Percentiles rank a stretch among this genome's conserved stretches.
These are phyloP conservation scores for Iodosphaeria phyllophila DNA, from an alignment of 2,329 filamentous ascomycete genomes.

Conservation along the genomic window DNA sequence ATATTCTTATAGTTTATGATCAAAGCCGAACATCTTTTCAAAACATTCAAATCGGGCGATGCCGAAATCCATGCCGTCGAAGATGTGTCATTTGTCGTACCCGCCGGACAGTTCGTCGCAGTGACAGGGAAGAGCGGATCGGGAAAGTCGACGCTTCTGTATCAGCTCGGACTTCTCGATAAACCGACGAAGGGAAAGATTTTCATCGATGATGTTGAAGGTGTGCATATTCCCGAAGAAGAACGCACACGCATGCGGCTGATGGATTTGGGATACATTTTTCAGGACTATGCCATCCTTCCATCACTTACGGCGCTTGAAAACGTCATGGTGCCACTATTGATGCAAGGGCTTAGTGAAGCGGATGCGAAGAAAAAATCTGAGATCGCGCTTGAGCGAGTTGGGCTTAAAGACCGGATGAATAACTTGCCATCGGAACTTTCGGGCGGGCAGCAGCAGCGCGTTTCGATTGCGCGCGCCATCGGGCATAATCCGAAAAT, in stretches of 20 bases:
- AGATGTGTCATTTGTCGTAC: too few relatives aligned
- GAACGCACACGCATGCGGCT: too few relatives aligned
- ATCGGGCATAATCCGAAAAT: slow-evolving; percentile 52
- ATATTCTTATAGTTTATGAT: too few relatives aligned
- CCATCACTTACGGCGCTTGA: slow-evolving; percentile 36
- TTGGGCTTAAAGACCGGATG: slow-evolving; percentile 39
- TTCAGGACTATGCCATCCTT: slow-evolving; percentile 34
- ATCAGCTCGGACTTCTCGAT: slow-evolving; percentile 40
- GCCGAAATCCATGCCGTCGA: too few relatives aligned
- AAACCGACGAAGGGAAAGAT: slow-evolving; percentile 34
- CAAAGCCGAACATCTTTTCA: too few relatives aligned
- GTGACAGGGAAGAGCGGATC: slow-evolving; percentile 26
- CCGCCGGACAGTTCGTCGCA: slow-evolving; percentile 25
- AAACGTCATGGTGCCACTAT: slow-evolving; percentile 35
- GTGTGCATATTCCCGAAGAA: too few relatives aligned
- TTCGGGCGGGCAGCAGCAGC: slow-evolving; percentile 40
- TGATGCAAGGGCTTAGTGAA: slow-evolving; percentile 31
- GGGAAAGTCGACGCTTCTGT: slow-evolving; percentile 38
- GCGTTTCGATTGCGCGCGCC: slow-evolving; percentile 42
- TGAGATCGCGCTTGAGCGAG: slow-evolving; percentile 32
- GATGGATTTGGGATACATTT: slow-evolving; percentile 21
- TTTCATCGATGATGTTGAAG: slow-evolving; percentile 35
- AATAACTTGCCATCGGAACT: slow-evolving; percentile 29
- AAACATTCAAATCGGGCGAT: too few relatives aligned
- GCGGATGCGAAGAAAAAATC: too few relatives aligned